Conservation (phyloP, 345 rosid genomes). For the Bruguiera sexangula region DNA sequence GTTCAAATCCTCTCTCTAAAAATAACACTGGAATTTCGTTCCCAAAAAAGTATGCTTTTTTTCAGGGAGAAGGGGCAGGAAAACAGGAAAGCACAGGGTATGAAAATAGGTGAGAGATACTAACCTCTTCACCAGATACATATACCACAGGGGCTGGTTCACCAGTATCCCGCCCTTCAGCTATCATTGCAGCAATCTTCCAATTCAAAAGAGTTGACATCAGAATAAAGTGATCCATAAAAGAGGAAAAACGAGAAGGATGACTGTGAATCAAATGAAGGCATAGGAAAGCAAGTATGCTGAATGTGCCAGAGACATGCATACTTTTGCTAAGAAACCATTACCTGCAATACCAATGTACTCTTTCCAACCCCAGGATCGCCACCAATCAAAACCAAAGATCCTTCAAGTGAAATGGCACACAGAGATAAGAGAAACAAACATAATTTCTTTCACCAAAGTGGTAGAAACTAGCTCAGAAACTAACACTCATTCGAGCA, state of each 20-base stretch:
- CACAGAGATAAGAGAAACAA: not conserved
- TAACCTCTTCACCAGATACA: conserved; percentile 95
- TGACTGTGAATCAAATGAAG: not conserved
- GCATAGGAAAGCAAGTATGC: not conserved
- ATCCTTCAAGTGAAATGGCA: conserved; percentile 44
- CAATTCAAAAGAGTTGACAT: conserved; percentile 25
- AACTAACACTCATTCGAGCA: too few species aligned
- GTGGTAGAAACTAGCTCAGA: too few species aligned
- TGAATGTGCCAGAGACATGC: not conserved
- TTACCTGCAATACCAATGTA: conserved; percentile 82
- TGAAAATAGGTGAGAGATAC: conserved; percentile 9
- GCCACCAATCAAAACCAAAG: conserved; percentile 84
- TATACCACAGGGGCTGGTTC: conserved; percentile 69
- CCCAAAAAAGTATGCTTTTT: not conserved
- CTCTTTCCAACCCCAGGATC: conserved; percentile 99
- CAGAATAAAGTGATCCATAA: conserved; percentile 17
- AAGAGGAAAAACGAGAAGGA: not conserved
- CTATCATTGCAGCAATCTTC: conserved; percentile 73
- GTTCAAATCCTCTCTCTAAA: too few species aligned
- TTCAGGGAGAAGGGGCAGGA: not conserved
- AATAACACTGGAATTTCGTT: not conserved
- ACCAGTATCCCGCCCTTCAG: conserved; percentile 50
- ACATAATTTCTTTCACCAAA: too few species aligned
- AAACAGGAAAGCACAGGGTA: conserved; percentile 5
- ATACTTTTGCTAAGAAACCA: not conserved